phyloP scores from a whole-genome alignment of 2,329 filamentous ascomycete species.

The Xylaria digitata region DNA sequence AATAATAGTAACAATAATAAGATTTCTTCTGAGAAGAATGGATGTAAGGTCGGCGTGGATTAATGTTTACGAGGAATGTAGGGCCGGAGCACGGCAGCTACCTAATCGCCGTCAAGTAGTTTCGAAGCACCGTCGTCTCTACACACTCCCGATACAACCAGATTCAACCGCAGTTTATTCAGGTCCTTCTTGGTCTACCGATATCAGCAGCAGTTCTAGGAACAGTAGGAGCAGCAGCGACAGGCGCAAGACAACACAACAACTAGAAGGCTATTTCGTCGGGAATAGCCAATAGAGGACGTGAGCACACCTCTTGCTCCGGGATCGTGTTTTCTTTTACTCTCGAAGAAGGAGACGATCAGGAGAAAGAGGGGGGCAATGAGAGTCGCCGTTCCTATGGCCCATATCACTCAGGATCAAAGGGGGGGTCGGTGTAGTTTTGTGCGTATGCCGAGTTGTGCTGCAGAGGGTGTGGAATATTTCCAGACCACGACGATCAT shows the following conservation, averaged over 20 bases:
- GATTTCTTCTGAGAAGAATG: conserved; percentile 13
- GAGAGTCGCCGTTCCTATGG: conserved; percentile 37
- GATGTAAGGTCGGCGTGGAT: conserved; percentile 11
- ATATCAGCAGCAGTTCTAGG: conserved; percentile 13
- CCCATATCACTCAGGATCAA: conserved; percentile 38
- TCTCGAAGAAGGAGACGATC: conserved; percentile 20
- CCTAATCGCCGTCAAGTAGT: conserved; percentile 19
- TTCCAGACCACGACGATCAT: conserved; percentile 48
- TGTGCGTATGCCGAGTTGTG: conserved; percentile 43
- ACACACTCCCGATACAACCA: conserved; percentile 19
- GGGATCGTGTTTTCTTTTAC: conserved; percentile 1
- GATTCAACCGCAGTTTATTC: neutral
- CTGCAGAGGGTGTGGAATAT: conserved; percentile 41
- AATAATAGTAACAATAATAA: conserved; percentile 3
- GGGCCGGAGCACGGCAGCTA: conserved; percentile 21
- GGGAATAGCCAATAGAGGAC: conserved; percentile 27
- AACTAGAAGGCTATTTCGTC: conserved; percentile 25
- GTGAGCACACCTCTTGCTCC: conserved; percentile 41
- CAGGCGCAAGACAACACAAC: conserved; percentile 24
- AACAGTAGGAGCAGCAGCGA: conserved; percentile 7
- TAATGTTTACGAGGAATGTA: conserved; percentile 30
- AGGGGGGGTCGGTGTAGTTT: conserved; percentile 42
- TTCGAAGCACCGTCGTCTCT: conserved; percentile 25
- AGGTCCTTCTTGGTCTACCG: conserved; percentile 14
- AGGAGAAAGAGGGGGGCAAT: conserved; percentile 37